phyloP scores from a whole-genome alignment of 441 rosid genomes.

The Adansonia grandidieri region DNA sequence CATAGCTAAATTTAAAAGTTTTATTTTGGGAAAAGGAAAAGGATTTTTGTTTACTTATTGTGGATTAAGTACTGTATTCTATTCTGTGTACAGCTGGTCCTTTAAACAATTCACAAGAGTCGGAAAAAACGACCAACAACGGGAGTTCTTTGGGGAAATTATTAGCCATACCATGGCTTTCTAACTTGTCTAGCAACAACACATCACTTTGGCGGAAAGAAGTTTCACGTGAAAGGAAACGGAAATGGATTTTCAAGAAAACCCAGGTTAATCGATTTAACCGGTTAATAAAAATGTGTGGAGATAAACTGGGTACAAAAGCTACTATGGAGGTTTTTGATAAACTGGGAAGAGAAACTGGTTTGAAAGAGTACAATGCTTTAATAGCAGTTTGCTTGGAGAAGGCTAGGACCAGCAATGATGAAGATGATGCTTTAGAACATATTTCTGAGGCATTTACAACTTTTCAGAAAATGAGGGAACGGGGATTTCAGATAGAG shows the following conservation, averaged over 20 bases:
- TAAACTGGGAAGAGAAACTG: conserved; percentile 69
- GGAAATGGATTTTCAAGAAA: conserved; percentile 49
- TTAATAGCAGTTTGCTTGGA: conserved; percentile 52
- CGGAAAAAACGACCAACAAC: conserved; percentile 5
- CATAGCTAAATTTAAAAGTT: neutral
- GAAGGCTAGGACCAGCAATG: conserved; percentile 52
- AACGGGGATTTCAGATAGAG: conserved; percentile 57
- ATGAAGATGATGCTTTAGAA: conserved; percentile 51
- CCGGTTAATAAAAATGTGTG: conserved; percentile 44
- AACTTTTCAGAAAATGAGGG: conserved; percentile 55
- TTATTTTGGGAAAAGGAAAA: neutral
- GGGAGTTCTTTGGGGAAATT: conserved; percentile 25
- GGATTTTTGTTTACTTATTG: conserved; percentile 1
- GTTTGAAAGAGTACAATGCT: conserved; percentile 63
- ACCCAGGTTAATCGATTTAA: conserved; percentile 41
- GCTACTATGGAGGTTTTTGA: conserved; percentile 50
- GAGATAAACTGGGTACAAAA: conserved; percentile 56
- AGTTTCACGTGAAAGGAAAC: conserved; percentile 63
- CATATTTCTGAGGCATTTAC: conserved; percentile 48
- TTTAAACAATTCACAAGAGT: conserved; percentile 5
- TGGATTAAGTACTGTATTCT: neutral
- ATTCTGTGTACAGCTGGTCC: conserved; percentile 31
- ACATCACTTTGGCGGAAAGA: conserved; percentile 45
- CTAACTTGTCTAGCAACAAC: conserved; percentile 24
- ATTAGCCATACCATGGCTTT: conserved; percentile 51